Evolutionary conservation across 1,139 yeast species (phyloP).

Genomic region (Hyphopichia wangnamkhiaoensis): DNA sequence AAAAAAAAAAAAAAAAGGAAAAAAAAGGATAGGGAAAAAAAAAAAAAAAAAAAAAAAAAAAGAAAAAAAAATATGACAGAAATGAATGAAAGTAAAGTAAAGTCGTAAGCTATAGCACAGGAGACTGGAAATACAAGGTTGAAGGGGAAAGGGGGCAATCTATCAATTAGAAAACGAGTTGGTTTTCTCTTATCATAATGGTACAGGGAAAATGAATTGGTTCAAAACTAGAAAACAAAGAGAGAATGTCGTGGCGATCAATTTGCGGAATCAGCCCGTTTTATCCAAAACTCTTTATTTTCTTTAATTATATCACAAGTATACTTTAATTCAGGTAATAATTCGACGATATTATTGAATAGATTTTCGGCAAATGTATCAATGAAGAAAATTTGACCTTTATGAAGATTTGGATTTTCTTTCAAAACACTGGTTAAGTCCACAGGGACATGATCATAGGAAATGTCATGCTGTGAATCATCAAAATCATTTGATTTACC

Average conservation of each 20-base stretch:
- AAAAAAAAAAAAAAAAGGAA: background rate
- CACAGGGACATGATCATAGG: conserved; percentile 30
- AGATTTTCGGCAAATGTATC: conserved; percentile 77
- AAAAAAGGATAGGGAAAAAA: background rate
- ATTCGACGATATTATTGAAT: conserved; percentile 61
- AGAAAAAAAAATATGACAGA: background rate
- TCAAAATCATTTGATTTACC: conserved; percentile 8
- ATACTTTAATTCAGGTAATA: conserved; percentile 58
- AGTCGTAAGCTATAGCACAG: too few species aligned
- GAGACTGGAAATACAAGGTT: too few species aligned
- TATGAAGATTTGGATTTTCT: conserved; percentile 53
- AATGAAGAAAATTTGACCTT: conserved; percentile 85
- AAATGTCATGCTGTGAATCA: conserved; percentile 17
- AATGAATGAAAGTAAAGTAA: background rate
- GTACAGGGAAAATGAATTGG: too few species aligned
- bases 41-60: background rate
- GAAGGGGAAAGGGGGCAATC: too few species aligned
- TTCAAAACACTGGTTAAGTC: conserved; percentile 40
- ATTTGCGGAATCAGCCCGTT: conserved; percentile 7
- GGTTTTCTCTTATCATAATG: too few species aligned
- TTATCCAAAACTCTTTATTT: conserved; percentile 48
- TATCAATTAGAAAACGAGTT: too few species aligned
- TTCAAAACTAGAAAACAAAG: too few species aligned
- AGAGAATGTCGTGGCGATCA: too few species aligned
- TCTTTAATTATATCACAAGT: conserved; percentile 48